Evolutionary conservation across 495 filamentous ascomycete genomes (phyloP).

Genomic region (Copromyces sp.): DNA sequence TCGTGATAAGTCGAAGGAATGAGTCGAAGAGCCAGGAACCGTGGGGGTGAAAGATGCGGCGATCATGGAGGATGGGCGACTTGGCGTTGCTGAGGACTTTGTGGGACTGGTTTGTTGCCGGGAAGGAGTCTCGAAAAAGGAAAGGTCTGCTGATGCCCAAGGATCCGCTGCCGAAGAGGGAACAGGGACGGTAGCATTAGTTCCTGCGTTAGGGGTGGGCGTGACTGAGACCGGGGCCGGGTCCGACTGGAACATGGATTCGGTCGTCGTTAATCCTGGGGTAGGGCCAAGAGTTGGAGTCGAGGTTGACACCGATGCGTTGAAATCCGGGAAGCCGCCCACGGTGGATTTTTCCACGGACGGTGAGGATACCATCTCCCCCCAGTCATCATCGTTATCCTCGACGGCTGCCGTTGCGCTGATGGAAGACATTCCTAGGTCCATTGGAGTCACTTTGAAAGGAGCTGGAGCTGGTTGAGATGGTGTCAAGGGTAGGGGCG

Average conservation of each 20-base stretch:
- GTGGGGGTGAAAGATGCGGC: background rate
- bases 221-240: background rate
- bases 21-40: background rate
- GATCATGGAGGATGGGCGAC: background rate
- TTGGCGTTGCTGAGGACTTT: background rate
- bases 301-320: background rate
- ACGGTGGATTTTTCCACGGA: conserved; percentile 8
- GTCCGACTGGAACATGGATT: background rate
- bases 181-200: background rate
- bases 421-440: background rate
- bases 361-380: conserved; percentile 45
- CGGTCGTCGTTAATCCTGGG: background rate
- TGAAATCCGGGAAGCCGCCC: conserved; percentile 1
- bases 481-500: background rate
- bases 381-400: conserved; percentile 44
- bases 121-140: conserved; percentile 24
- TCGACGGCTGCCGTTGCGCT: conserved; percentile 6
- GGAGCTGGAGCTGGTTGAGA: background rate
- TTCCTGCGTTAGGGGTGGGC: background rate
- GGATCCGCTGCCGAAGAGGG: conserved; percentile 9
- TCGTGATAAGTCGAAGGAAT: background rate
- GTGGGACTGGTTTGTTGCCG: background rate
- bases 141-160: conserved; percentile 29
- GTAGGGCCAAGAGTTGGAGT: background rate
- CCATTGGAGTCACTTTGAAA: background rate